These are phyloP conservation scores for Rutstroemia sp. DNA, from an alignment of 2,329 filamentous ascomycete genomes.

Conservation along the genomic window DNA sequence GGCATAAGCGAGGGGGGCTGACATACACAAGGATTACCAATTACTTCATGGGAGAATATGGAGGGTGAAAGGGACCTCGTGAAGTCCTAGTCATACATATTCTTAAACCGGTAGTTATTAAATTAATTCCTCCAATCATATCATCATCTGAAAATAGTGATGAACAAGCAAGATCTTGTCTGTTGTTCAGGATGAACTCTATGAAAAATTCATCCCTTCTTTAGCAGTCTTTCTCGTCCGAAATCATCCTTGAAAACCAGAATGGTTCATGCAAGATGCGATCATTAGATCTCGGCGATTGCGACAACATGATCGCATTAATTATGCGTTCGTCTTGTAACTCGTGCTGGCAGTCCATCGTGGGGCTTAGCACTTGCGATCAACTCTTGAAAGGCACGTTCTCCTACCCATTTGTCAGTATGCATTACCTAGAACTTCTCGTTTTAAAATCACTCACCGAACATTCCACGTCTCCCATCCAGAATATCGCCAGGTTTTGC, in stretches of 20 bases:
- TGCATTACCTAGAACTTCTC: too few relatives aligned
- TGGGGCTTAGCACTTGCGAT: constrained; percentile 16
- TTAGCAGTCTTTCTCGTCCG: background rate
- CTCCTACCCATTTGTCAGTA: background rate
- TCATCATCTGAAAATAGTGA: too few relatives aligned
- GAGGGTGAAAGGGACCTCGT: background rate
- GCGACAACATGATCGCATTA: background rate
- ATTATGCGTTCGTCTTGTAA: background rate
- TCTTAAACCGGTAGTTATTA: background rate
- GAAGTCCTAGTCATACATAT: background rate
- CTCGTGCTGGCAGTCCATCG: constrained; percentile 16
- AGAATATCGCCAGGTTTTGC: constrained; percentile 14
- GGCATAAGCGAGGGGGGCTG: background rate
- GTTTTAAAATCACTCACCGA: constrained; percentile 3
- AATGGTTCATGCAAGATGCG: background rate
- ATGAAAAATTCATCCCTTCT: background rate
- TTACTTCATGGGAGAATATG: background rate
- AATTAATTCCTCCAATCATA: background rate
- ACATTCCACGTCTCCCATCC: constrained; percentile 14
- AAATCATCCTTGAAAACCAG: background rate
- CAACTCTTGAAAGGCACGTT: constrained; percentile 15
- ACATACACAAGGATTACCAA: background rate
- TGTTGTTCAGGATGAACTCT: background rate
- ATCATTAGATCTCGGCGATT: background rate
- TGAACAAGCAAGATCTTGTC: background rate